A percentile compares a stretch with the other conserved stretches of the same genome.
phyloP scores from a whole-genome alignment of 2,329 filamentous ascomycete genomes.

The Ophiocordyceps sinensis region DNA sequence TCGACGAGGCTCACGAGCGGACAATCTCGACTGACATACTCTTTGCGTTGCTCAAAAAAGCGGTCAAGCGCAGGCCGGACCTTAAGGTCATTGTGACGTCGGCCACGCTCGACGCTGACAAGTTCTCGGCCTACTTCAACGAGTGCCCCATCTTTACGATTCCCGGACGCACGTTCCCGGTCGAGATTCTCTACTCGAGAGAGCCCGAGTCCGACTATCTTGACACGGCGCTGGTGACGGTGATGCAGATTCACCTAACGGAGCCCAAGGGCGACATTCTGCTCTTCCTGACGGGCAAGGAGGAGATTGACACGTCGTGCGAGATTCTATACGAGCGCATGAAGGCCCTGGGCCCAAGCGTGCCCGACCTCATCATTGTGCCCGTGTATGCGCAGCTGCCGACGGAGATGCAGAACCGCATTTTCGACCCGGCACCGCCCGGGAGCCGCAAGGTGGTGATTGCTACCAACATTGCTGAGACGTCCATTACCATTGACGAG shows the following conservation, averaged over 20 bases:
- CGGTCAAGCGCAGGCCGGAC: slow-evolving; percentile 69
- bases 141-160: slow-evolving; percentile 94
- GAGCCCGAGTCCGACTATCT: slow-evolving; percentile 95
- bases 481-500: slow-evolving; percentile 92
- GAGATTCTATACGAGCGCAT: slow-evolving; percentile 90
- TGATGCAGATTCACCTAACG: slow-evolving; percentile 95
- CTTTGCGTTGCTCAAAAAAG: slow-evolving; percentile 89
- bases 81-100: slow-evolving; percentile 94
- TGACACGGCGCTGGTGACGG: slow-evolving; percentile 83
- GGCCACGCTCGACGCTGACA: slow-evolving; percentile 90
- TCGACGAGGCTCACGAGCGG: slow-evolving; percentile 95
- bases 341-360: slow-evolving; percentile 82
- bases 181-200: slow-evolving; percentile 87
- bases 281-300: slow-evolving; percentile 92
- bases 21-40: slow-evolving; percentile 93
- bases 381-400: slow-evolving; percentile 94
- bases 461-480: slow-evolving; percentile 96
- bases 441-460: slow-evolving; percentile 90
- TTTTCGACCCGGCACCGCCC: slow-evolving; percentile 83
- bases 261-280: slow-evolving; percentile 88
- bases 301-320: slow-evolving; percentile 92
- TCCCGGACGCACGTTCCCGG: slow-evolving; percentile 85
- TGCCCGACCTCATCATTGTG: slow-evolving; percentile 83
- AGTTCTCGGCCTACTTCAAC: slow-evolving; percentile 94
- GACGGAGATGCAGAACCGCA: slow-evolving; percentile 81